Conservation (phyloP, 257 asterid genomes). For the Solanum virginianum region DNA sequence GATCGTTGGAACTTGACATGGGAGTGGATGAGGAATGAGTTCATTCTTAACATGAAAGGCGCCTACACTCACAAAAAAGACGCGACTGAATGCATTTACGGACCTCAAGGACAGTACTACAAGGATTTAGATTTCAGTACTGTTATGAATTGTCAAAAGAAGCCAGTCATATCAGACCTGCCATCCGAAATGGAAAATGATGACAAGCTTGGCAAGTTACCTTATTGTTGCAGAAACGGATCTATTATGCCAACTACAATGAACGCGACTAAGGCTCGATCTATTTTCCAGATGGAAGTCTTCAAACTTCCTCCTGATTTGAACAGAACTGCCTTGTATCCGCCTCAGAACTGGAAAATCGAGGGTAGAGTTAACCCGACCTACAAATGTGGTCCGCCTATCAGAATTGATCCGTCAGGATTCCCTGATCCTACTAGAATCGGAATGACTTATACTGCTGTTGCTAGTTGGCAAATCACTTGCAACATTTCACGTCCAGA, state of each 20-base stretch:
- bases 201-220: slow-evolving; percentile 67
- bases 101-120: slow-evolving; percentile 77
- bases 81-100: slow-evolving; percentile 76
- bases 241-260: slow-evolving; percentile 49
- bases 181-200: slow-evolving; percentile 52
- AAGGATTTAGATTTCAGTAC: slow-evolving; percentile 54
- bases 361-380: slow-evolving; percentile 40
- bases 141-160: slow-evolving; percentile 59
- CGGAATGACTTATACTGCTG: slow-evolving; percentile 28
- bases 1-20: slow-evolving; percentile 95
- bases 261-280: slow-evolving; percentile 56
- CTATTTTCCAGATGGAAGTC: slow-evolving; percentile 71
- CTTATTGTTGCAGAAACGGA: slow-evolving; percentile 71
- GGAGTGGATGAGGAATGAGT: slow-evolving; percentile 95
- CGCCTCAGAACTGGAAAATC: slow-evolving; percentile 82
- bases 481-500: slow-evolving; percentile 71
- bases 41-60: slow-evolving; percentile 67
- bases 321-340: slow-evolving; percentile 62
- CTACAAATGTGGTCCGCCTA: slow-evolving; percentile 74
- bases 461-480: slow-evolving; percentile 72
- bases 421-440: slow-evolving; percentile 68
- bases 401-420: slow-evolving; percentile 51
- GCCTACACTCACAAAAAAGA: slow-evolving; percentile 64
- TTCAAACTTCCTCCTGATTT: slow-evolving; percentile 81
- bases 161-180: slow-evolving; percentile 61